Conservation (phyloP, 1,139 yeast genomes). For the Blastobotrys malaysiensis region DNA sequence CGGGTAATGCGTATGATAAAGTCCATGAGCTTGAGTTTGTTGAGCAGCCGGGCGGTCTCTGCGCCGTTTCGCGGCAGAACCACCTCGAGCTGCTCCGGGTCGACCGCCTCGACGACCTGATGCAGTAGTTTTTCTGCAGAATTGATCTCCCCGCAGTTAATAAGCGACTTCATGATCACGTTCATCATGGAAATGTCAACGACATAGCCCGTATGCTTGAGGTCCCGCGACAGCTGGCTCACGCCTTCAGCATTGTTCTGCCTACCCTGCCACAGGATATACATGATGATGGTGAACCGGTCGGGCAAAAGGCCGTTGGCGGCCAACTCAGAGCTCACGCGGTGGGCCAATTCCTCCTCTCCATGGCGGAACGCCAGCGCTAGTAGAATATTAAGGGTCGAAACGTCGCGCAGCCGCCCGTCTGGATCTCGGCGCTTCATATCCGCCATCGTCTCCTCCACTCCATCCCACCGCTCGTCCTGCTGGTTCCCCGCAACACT, state of each 20-base stretch:
- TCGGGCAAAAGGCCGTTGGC: constrained; percentile 16
- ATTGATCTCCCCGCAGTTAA: constrained; percentile 13
- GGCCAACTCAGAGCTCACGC: constrained; percentile 13
- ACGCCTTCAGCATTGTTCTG: constrained; percentile 15
- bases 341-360: constrained; percentile 10
- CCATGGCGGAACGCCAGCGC: constrained; percentile 15
- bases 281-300: constrained; percentile 19
- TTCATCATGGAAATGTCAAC: constrained; percentile 18
- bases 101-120: background rate
- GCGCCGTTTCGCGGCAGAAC: background rate
- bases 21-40: constrained; percentile 16
- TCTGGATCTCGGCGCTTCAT: constrained; percentile 3
- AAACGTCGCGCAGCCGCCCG: constrained; percentile 10
- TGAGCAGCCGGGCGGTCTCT: constrained; percentile 8
- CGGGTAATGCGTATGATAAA: constrained; percentile 11
- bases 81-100: background rate
- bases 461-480: constrained; percentile 5
- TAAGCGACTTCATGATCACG: constrained; percentile 13
- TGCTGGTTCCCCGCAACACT: background rate
- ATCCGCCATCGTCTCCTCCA: constrained; percentile 10
- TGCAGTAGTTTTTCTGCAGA: constrained; percentile 6
- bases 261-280: constrained; percentile 17
- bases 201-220: constrained; percentile 12
- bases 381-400: constrained; percentile 19
- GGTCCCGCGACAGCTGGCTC: constrained; percentile 13